Evolutionary conservation across 495 filamentous ascomycete species (phyloP).

Genomic region (Aspergillus hancockii): DNA sequence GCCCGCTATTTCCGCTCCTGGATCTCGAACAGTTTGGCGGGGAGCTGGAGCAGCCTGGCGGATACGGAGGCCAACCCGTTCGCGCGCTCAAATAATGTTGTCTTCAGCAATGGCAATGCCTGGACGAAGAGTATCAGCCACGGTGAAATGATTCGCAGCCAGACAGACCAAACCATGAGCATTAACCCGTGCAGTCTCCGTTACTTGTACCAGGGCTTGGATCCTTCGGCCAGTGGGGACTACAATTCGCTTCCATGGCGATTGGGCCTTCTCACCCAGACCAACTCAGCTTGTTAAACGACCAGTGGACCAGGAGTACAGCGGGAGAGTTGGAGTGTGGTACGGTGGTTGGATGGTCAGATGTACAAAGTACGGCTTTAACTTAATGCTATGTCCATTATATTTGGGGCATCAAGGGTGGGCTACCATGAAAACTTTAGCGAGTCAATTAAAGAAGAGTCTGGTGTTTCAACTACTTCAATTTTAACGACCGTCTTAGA

Average conservation of each 20-base stretch:
- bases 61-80: not conserved
- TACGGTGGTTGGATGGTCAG: too few species aligned
- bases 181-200: not conserved
- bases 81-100: constrained; percentile 1
- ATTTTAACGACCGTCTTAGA: too few species aligned
- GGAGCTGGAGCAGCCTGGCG: not conserved
- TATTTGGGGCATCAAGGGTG: too few species aligned
- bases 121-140: constrained; percentile 3
- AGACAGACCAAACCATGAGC: not conserved
- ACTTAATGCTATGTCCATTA: too few species aligned
- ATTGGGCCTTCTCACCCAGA: not conserved
- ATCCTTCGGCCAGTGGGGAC: not conserved
- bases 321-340: too few species aligned
- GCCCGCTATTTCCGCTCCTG: constrained; percentile 1
- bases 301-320: too few species aligned
- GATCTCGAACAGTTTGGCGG: not conserved
- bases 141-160: not conserved
- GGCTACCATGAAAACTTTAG: too few species aligned
- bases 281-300: not conserved
- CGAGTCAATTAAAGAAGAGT: too few species aligned
- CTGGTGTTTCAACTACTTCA: too few species aligned
- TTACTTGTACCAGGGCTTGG: not conserved
- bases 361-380: too few species aligned
- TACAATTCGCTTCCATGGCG: not conserved
- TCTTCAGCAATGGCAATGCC: not conserved